phyloP scores from a whole-genome alignment of 495 filamentous ascomycete genomes.

The Barbatosphaeria neglecta region DNA sequence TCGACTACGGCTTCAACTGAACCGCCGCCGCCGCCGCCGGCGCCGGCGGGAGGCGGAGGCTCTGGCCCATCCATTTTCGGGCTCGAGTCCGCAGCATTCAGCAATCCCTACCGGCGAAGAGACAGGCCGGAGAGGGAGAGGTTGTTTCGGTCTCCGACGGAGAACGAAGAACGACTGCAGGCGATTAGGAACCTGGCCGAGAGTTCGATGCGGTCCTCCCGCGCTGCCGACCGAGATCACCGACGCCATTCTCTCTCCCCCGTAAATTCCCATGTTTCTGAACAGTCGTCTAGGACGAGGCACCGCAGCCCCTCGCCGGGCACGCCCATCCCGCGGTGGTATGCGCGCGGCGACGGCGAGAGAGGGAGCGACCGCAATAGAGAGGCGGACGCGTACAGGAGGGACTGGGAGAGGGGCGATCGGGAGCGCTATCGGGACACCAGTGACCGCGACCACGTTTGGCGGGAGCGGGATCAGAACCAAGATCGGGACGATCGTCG shows the following conservation, averaged over 20 bases:
- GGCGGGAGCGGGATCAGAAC: not conserved
- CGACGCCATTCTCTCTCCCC: not conserved
- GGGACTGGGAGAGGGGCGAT: not conserved
- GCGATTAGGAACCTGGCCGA: slow-evolving; percentile 9
- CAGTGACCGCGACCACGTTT: not conserved
- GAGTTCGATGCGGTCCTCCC: not conserved
- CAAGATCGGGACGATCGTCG: not conserved
- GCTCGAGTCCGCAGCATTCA: not conserved
- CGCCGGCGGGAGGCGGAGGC: too few relatives aligned
- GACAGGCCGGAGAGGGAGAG: not conserved
- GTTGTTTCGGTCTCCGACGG: not conserved
- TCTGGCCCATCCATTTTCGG: slow-evolving; percentile 1
- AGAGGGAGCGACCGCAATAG: not conserved
- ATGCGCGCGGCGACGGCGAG: not conserved
- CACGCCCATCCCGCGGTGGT: not conserved
- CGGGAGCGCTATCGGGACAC: not conserved
- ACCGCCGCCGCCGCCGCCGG: too few relatives aligned
- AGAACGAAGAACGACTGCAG: slow-evolving; percentile 12
- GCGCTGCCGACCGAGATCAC: not conserved
- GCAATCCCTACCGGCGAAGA: slow-evolving; percentile 1
- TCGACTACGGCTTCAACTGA: too few relatives aligned
- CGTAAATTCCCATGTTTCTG: not conserved
- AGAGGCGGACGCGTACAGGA: not conserved
- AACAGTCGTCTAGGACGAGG: not conserved
- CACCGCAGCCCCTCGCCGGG: not conserved